These are phyloP conservation scores for Meripilus lineatus DNA, from an alignment of 1,284 basidiomycete genomes.

Conservation along the genomic window DNA sequence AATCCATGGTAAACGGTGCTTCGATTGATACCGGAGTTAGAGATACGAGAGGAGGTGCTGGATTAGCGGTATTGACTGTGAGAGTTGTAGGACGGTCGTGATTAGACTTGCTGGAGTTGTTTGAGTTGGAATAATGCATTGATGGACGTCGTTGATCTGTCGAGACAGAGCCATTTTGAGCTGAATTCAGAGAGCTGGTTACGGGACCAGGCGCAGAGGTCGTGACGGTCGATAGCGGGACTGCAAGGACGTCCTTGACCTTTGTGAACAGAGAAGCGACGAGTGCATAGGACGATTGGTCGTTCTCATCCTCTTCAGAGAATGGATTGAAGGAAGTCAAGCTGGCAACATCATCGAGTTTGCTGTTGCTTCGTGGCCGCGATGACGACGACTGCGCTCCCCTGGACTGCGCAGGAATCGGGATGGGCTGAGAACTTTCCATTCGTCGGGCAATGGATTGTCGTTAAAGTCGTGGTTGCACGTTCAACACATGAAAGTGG, in stretches of 20 bases:
- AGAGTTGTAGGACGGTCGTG: slow-evolving; percentile 56
- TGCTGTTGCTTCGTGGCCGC: slow-evolving; percentile 59
- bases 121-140: slow-evolving; percentile 39
- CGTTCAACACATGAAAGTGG: slow-evolving; percentile 10
- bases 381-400: slow-evolving; percentile 34
- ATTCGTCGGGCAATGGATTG: no score
- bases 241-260: slow-evolving; percentile 70
- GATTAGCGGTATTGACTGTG: slow-evolving; percentile 45
- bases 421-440: no score
- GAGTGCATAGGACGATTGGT: slow-evolving; percentile 75
- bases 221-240: slow-evolving; percentile 50
- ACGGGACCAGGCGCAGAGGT: slow-evolving; percentile 27
- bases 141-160: slow-evolving; percentile 56
- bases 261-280: slow-evolving; percentile 73
- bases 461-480: slow-evolving; percentile 5
- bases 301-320: slow-evolving; percentile 81
- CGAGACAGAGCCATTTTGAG: slow-evolving; percentile 23
- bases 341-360: slow-evolving; percentile 64
- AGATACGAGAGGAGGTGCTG: slow-evolving; percentile 77
- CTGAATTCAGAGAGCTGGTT: slow-evolving; percentile 16
- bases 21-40: slow-evolving; percentile 77
- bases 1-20: slow-evolving; percentile 59
- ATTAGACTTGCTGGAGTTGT: slow-evolving; percentile 39
- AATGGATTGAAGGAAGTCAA: slow-evolving; percentile 83
- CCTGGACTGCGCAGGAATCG: background rate